Conservation (phyloP, 345 rosid genomes). For the Hevea brasiliensis region DNA sequence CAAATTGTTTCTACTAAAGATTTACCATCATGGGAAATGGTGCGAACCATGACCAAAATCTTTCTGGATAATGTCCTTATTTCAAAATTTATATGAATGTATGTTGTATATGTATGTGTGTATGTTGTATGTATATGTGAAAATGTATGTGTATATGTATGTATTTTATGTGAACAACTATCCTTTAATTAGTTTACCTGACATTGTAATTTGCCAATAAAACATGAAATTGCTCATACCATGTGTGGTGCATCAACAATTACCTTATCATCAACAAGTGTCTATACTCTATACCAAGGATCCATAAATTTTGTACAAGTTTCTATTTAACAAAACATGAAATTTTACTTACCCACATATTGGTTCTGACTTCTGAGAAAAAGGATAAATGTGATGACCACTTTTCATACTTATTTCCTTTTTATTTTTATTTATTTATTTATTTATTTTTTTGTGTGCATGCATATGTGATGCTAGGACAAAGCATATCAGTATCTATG, state of each 20-base stretch:
- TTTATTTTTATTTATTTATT: not conserved
- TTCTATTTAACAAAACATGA: not conserved
- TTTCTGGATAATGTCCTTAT: not conserved
- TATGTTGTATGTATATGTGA: not conserved
- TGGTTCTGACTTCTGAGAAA: not conserved
- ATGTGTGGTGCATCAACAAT: not conserved
- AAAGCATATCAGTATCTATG: constrained; percentile 46
- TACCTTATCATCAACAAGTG: not conserved
- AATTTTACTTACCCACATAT: not conserved
- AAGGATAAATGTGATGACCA: not conserved
- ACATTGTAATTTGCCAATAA: not conserved
- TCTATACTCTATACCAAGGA: too few relatives aligned
- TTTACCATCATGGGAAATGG: constrained; percentile 43
- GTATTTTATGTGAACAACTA: not conserved
- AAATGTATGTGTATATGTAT: not conserved
- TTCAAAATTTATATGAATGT: not conserved
- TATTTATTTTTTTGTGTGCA: not conserved
- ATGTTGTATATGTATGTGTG: too few relatives aligned
- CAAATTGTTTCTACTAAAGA: constrained; percentile 36
- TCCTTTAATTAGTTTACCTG: not conserved
- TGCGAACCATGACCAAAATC: not conserved
- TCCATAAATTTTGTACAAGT: not conserved
- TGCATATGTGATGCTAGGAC: constrained; percentile 38
- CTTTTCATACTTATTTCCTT: not conserved
- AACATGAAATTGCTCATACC: not conserved